Evolutionary conservation across 1,284 basidiomycete genomes (phyloP), one percentile per base, ranked within the genome.

Genomic region (Agroathelia rolfsii): DNA sequence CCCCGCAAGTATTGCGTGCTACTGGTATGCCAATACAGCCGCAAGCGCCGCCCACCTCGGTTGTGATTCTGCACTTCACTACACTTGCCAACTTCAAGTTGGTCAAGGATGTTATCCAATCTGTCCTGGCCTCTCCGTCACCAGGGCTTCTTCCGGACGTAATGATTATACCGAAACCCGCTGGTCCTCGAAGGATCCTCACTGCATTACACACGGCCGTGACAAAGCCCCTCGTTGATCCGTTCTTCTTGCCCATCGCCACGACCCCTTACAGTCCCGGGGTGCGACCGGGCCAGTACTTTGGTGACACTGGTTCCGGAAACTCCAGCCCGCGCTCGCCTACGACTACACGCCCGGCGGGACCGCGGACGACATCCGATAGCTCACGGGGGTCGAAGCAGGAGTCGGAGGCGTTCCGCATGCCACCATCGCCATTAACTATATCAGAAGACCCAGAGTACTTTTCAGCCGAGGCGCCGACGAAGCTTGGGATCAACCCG

Each of bases 161-260:
- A 17, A 84, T 95, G 64, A 87, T 96, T 42, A 81, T 96, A 17
- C 92, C 89, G 4, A 96, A 96, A 56, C 92, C 92, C 4, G 89
- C 86, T 6, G 93, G 93, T 3, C 92, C 92, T 1, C 75, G 92
- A 21, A 75, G 92, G 6, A 79, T 95, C 44, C 60, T 96, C 39
- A 92, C 89, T 4, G 83, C 90, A 7, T 61, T 96, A 11, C 82
- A 92, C 50, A 94, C 86, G 3, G 84, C 87, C 2, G 66, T 87
- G 29, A 81, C 73, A 9, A 85, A 80, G 42, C 90, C 92, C 0
- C 49, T 77, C 8, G 76, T 96, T 15, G 90, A 95, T 49, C 84
- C 90, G 0, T 83, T 82, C 49, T 95, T 95, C 53, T 60, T 73
- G 0, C 92, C 94, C 8, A 96, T 93, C 38, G 93, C 93, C 0